Conservation (phyloP, 1,284 basidiomycete genomes). For the Cutaneotrichosporon sp. region DNA sequence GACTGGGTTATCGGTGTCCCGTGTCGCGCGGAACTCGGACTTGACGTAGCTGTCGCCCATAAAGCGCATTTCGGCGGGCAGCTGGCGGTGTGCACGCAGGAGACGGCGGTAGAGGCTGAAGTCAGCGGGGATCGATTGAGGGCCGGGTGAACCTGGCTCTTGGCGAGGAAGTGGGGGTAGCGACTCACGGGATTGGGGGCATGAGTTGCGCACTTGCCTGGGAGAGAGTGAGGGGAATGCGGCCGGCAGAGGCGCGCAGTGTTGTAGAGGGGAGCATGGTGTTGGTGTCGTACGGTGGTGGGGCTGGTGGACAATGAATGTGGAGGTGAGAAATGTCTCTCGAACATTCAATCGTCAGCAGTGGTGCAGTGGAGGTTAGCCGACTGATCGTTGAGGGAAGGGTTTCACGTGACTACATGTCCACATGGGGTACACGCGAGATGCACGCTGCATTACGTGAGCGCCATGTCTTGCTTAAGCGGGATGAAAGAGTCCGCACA, state of each 20-base stretch:
- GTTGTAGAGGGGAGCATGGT: constrained; percentile 55
- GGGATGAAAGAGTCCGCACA: no score
- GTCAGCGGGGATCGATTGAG: neutral
- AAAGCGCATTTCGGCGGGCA: constrained; percentile 74
- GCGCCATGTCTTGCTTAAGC: no score
- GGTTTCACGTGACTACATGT: no score
- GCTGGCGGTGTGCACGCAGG: constrained; percentile 67
- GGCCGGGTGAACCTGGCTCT: no score
- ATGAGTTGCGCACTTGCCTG: constrained; percentile 64
- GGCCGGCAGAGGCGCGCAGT: constrained; percentile 51
- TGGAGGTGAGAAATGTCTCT: neutral
- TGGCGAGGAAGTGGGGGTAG: no score
- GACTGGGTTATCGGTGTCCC: constrained; percentile 70
- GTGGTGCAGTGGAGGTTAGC: neutral
- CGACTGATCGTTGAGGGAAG: neutral
- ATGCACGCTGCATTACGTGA: neutral
- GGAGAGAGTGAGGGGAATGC: constrained; percentile 59
- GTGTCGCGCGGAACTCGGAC: constrained; percentile 79
- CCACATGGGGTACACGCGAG: neutral
- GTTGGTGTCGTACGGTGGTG: neutral
- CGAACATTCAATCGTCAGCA: neutral
- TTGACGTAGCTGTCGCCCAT: constrained; percentile 86
- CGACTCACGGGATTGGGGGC: constrained; percentile 70
- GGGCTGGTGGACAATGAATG: neutral
- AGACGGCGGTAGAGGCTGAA: constrained; percentile 71